Evolutionary conservation across 495 filamentous ascomycete genomes (phyloP).

Genomic region (Symbiotaphrina buchneri): DNA sequence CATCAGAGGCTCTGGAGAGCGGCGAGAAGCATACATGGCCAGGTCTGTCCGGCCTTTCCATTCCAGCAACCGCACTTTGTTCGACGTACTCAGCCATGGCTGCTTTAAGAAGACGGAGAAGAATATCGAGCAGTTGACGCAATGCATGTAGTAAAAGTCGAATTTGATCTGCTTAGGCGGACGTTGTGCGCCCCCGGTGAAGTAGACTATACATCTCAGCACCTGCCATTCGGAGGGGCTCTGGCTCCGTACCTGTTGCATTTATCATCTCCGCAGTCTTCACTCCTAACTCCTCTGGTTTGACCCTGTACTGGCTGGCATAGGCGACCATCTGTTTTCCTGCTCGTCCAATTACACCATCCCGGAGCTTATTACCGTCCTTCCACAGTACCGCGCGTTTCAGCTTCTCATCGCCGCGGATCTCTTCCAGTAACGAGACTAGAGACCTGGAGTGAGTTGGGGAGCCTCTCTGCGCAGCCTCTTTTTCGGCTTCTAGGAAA

Average conservation of each 20-base stretch:
- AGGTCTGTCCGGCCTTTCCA: constrained; percentile 57
- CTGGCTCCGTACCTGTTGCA: constrained; percentile 19
- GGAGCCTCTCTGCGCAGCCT: constrained; percentile 12
- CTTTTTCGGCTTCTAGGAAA: constrained; percentile 29
- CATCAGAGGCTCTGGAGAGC: constrained; percentile 25
- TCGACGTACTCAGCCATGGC: constrained; percentile 14
- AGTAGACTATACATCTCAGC: constrained; percentile 22
- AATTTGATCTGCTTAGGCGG: constrained; percentile 40
- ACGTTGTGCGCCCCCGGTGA: constrained; percentile 34
- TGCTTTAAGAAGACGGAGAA: constrained; percentile 26
- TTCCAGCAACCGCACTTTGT: constrained; percentile 43
- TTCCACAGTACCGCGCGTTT: constrained; percentile 19
- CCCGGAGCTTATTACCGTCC: constrained; percentile 39
- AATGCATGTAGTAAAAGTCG: constrained; percentile 71
- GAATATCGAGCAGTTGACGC: constrained; percentile 39
- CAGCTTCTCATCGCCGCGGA: constrained; percentile 29
- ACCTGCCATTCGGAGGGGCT: not conserved
- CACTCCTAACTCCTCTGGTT: constrained; percentile 37
- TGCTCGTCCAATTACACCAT: constrained; percentile 40
- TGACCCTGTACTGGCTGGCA: constrained; percentile 33
- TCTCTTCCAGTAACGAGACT: constrained; percentile 32
- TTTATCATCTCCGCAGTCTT: constrained; percentile 61
- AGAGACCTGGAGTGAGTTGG: constrained; percentile 21
- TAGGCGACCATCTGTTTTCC: constrained; percentile 35
- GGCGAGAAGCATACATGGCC: constrained; percentile 38